Evolutionary conservation across 2,329 filamentous ascomycete genomes (phyloP).

Genomic region (Colletotrichum graminicola): DNA sequence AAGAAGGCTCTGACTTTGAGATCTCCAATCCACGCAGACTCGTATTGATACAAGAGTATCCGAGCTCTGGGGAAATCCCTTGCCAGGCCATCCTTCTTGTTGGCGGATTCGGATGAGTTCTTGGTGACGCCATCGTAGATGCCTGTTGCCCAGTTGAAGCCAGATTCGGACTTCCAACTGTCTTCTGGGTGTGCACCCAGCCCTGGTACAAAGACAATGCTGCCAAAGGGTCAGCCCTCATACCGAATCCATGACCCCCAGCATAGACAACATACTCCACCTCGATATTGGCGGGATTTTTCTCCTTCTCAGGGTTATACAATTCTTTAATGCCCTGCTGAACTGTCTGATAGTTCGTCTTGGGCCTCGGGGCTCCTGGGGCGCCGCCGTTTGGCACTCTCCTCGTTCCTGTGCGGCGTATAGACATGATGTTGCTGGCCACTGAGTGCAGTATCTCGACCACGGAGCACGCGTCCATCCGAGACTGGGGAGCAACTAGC

Average conservation of each 20-base stretch:
- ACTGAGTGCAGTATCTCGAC: not conserved
- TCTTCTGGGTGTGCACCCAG: conserved; percentile 55
- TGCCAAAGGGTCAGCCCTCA: conserved; percentile 42
- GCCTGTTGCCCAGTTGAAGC: conserved; percentile 57
- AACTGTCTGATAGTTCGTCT: conserved; percentile 52
- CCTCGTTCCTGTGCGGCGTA: conserved; percentile 34
- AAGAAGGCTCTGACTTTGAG: conserved; percentile 58
- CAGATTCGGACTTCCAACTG: conserved; percentile 55
- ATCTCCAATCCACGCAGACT: conserved; percentile 56
- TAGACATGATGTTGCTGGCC: conserved; percentile 33
- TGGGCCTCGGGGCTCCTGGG: conserved; percentile 43
- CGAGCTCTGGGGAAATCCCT: conserved; percentile 56
- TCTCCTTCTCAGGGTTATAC: conserved; percentile 49
- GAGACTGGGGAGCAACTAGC: conserved; percentile 18
- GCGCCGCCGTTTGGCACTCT: conserved; percentile 35
- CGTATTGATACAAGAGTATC: conserved; percentile 56
- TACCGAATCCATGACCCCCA: not conserved
- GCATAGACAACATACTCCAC: conserved; percentile 50
- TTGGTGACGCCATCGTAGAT: conserved; percentile 50
- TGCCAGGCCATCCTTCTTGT: conserved; percentile 49
- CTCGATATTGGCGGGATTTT: conserved; percentile 47
- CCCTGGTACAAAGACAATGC: conserved; percentile 58
- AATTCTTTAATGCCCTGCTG: conserved; percentile 56
- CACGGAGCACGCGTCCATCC: not conserved
- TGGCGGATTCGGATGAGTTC: conserved; percentile 53